These are phyloP conservation scores for Saturnispora ahearnii DNA, from an alignment of 805 yeast genomes.

Conservation along the genomic window DNA sequence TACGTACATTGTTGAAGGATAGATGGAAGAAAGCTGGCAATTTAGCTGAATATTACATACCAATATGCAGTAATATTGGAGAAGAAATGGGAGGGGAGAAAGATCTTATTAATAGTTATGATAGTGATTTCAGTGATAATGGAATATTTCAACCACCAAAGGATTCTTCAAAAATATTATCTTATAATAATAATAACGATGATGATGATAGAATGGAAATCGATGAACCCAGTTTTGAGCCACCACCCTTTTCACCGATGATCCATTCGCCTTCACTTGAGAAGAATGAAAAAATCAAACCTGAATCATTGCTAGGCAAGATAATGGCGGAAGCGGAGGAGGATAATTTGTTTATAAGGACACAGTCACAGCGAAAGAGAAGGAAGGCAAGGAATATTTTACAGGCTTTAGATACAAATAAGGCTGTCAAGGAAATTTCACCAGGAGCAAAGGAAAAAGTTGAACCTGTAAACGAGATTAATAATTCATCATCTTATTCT, in stretches of 20 bases:
- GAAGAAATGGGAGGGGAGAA: neutral
- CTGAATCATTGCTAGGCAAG: neutral
- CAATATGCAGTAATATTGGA: neutral
- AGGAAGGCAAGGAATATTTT: neutral
- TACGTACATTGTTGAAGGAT: neutral
- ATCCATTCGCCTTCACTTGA: neutral
- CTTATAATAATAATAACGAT: neutral
- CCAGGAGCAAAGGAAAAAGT: neutral
- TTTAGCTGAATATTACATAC: constrained; percentile 4
- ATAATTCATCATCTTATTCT: neutral
- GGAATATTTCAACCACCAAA: neutral
- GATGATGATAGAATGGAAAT: neutral
- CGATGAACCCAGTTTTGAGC: neutral
- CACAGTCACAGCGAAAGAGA: constrained; percentile 2
- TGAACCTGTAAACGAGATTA: neutral
- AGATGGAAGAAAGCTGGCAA: constrained; percentile 9
- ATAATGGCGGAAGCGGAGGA: constrained; percentile 6
- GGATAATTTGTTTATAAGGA: neutral
- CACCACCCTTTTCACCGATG: neutral
- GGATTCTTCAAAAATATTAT: neutral
- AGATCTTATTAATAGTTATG: neutral
- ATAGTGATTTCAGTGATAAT: neutral
- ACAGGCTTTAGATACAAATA: neutral
- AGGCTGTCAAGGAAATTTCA: neutral
- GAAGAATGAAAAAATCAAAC: neutral